Conservation (phyloP, 1,284 basidiomycete species). For the Coniferiporia sulphurascens region DNA sequence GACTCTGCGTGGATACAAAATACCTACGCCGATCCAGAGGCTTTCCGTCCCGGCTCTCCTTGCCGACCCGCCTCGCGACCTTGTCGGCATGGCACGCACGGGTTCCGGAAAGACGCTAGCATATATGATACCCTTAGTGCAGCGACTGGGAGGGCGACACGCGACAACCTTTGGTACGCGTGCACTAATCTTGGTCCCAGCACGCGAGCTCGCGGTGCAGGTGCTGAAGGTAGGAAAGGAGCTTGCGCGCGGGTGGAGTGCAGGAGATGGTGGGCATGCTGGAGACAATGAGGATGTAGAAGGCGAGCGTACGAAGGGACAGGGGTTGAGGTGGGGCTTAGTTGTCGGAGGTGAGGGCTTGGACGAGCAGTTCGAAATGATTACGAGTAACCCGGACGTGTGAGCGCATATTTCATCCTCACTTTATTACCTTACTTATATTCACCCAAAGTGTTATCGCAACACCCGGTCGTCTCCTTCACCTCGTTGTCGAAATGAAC, state of each 20-base stretch:
- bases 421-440: conserved; percentile 14
- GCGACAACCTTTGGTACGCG: conserved; percentile 79
- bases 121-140: conserved; percentile 91
- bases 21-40: conserved; percentile 96
- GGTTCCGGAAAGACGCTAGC: conserved; percentile 98
- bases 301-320: conserved; percentile 50
- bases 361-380: conserved; percentile 96
- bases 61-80: conserved; percentile 82
- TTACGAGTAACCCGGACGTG: conserved; percentile 93
- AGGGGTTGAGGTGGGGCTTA: conserved; percentile 85
- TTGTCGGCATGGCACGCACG: conserved; percentile 98
- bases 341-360: conserved; percentile 95
- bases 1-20: conserved; percentile 89
- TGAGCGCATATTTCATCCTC: conserved; percentile 36
- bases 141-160: conserved; percentile 81
- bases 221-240: conserved; percentile 94
- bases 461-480: conserved; percentile 94
- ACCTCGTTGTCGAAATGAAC: conserved; percentile 96
- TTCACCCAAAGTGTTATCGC: conserved; percentile 74
- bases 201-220: conserved; percentile 92
- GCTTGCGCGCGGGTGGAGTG: conserved; percentile 74
- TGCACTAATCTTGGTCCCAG: conserved; percentile 87
- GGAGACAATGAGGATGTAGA: conserved; percentile 60
- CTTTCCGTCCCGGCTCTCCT: conserved; percentile 86
- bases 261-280: conserved; percentile 54